Percentiles rank a stretch among this genome's conserved stretches.
Conservation (phyloP, 495 filamentous ascomycete species). For the Niebla homalea region DNA sequence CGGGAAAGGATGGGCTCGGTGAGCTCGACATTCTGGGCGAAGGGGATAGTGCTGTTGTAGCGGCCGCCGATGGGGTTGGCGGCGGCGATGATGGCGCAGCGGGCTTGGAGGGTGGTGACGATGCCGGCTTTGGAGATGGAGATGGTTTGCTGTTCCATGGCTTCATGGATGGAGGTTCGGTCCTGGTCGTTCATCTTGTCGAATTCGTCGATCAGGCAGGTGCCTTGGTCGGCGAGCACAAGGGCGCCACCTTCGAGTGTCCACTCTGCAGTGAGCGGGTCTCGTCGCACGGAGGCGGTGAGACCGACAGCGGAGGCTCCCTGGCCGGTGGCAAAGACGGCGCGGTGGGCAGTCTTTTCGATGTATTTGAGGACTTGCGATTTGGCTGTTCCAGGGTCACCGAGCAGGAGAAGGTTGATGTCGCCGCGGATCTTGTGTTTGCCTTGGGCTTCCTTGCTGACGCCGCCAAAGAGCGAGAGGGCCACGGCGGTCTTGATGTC, state of each 20-base stretch:
- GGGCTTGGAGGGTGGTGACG: slow-evolving; percentile 93
- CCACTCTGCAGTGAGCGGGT: slow-evolving; percentile 95
- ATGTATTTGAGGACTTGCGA: slow-evolving; percentile 97
- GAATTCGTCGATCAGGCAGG: slow-evolving; percentile 97
- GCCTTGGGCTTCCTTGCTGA: slow-evolving; percentile 78
- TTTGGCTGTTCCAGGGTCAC: slow-evolving; percentile 96
- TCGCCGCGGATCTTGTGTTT: slow-evolving; percentile 88
- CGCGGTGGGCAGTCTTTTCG: slow-evolving; percentile 92
- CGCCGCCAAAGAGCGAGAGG: slow-evolving; percentile 88
- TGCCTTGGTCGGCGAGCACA: slow-evolving; percentile 88
- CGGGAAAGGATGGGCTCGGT: slow-evolving; percentile 96
- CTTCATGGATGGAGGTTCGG: slow-evolving; percentile 95
- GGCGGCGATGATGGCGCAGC: slow-evolving; percentile 92
- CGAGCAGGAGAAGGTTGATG: slow-evolving; percentile 94
- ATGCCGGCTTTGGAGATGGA: slow-evolving; percentile 99
- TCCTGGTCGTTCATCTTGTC: slow-evolving; percentile 99
- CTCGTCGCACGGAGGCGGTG: slow-evolving; percentile 88
- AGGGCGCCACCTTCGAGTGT: slow-evolving; percentile 94
- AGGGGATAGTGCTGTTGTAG: slow-evolving; percentile 93
- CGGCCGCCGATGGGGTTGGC: slow-evolving; percentile 94
- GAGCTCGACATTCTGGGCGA: slow-evolving; percentile 89
- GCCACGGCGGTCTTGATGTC: slow-evolving; percentile 98
- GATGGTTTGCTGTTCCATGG: slow-evolving; percentile 99
- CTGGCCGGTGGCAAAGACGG: slow-evolving; percentile 96
- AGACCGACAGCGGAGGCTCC: slow-evolving; percentile 96